These are phyloP conservation scores for Colletotrichum lindemuthianum DNA, from an alignment of 2,329 filamentous ascomycete genomes.

Conservation along the genomic window DNA sequence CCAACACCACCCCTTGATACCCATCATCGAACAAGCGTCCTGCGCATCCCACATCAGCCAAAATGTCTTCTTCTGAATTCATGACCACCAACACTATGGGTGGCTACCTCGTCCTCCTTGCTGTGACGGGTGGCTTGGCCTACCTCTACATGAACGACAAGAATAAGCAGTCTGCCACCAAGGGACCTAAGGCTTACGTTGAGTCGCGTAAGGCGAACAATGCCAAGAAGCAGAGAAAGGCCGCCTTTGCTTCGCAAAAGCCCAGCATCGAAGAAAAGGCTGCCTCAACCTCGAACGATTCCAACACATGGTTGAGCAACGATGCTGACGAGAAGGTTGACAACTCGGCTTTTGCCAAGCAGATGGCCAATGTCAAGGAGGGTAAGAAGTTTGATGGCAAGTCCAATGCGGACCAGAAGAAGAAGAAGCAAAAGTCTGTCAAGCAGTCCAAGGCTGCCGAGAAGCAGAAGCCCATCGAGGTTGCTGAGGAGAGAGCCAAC, in stretches of 20 bases:
- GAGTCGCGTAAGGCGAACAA: conserved; percentile 52
- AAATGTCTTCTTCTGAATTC: conserved; percentile 37
- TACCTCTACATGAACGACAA: conserved; percentile 39
- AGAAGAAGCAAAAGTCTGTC: conserved; percentile 72
- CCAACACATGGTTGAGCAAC: conserved; percentile 43
- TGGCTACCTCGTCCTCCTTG: conserved; percentile 34
- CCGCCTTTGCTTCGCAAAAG: conserved; percentile 52
- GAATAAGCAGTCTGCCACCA: conserved; percentile 43
- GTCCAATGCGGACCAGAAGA: conserved; percentile 68
- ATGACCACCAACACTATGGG: conserved; percentile 34
- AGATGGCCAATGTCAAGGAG: conserved; percentile 76
- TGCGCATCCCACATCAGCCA: conserved; percentile 28
- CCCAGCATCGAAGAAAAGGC: conserved; percentile 45
- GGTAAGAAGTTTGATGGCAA: conserved; percentile 69
- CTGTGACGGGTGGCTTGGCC: conserved; percentile 32
- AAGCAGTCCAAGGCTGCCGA: conserved; percentile 74
- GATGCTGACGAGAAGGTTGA: conserved; percentile 68
- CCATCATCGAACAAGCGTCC: conserved; percentile 7
- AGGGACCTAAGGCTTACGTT: conserved; percentile 41
- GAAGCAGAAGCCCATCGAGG: conserved; percentile 57
- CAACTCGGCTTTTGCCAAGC: conserved; percentile 80
- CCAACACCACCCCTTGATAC: conserved; percentile 23
- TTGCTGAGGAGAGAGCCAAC: conserved; percentile 69
- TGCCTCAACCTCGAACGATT: conserved; percentile 41
- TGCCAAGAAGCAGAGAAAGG: conserved; percentile 59